Percentiles rank a stretch among this genome's conserved stretches.
These are phyloP conservation scores for Hirsutella thompsonii DNA, from an alignment of 2,329 filamentous ascomycete genomes.

Conservation along the genomic window DNA sequence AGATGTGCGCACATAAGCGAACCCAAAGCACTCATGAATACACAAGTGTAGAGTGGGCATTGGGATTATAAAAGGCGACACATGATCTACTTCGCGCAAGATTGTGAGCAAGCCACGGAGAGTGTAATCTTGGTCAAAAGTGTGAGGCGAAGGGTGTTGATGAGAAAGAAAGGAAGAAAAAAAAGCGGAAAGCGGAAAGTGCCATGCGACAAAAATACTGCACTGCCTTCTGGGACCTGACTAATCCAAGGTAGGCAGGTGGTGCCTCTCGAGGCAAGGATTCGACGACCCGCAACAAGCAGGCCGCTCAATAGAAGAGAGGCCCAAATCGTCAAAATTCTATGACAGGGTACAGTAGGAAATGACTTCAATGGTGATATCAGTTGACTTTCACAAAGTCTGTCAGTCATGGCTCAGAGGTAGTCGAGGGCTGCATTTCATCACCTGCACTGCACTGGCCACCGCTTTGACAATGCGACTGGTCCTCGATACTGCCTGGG, in stretches of 20 bases:
- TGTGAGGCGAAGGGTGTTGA: conserved; percentile 23
- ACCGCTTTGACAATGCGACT: too few relatives aligned
- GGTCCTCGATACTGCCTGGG: too few relatives aligned
- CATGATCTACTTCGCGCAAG: conserved; percentile 40
- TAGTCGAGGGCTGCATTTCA: too few relatives aligned
- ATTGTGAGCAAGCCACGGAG: conserved; percentile 30
- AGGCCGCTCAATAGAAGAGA: too few relatives aligned
- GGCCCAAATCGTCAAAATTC: too few relatives aligned
- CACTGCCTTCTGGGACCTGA: neutral
- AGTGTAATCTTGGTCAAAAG: conserved; percentile 18
- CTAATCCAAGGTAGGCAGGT: neutral
- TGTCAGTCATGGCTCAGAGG: too few relatives aligned
- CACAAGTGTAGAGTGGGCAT: conserved; percentile 27
- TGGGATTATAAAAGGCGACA: conserved; percentile 48
- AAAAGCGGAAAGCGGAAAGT: neutral
- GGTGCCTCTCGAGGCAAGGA: too few relatives aligned
- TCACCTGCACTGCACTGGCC: too few relatives aligned
- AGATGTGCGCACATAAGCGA: conserved; percentile 50
- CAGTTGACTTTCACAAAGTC: too few relatives aligned
- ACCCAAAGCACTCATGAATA: conserved; percentile 37
- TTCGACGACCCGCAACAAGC: too few relatives aligned
- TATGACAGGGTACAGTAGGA: too few relatives aligned
- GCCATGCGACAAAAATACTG: neutral
- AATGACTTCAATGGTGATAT: too few relatives aligned
- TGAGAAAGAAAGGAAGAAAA: conserved; percentile 6